A percentile compares a stretch with the other conserved stretches of the same genome.
phyloP scores from a whole-genome alignment of 768 basidiomycete genomes.

The Basidioascus undulatus region DNA sequence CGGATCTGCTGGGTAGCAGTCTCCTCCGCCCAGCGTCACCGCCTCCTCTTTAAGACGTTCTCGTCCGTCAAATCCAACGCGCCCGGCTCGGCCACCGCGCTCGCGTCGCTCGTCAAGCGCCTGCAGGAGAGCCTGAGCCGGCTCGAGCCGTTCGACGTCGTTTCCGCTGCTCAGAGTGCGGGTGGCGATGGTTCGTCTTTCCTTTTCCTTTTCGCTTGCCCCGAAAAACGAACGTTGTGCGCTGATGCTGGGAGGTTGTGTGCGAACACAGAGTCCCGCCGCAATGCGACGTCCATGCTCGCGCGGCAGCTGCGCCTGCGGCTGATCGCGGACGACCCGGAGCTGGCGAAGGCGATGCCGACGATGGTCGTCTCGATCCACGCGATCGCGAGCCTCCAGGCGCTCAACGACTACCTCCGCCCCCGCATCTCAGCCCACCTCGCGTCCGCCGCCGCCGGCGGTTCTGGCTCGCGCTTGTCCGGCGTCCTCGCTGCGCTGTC shows the following conservation, averaged over 20 bases:
- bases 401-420: conserved; percentile 82
- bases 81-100: conserved; percentile 30
- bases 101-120: conserved; percentile 71
- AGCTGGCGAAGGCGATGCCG: conserved; percentile 72
- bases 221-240: neutral
- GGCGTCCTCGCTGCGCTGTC: conserved; percentile 76
- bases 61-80: conserved; percentile 28
- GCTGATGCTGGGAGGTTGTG: neutral
- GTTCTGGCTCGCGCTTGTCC: conserved; percentile 24
- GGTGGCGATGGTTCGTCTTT: conserved; percentile 45
- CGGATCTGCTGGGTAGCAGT: too few species aligned
- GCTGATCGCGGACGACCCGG: conserved; percentile 66
- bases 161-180: conserved; percentile 43
- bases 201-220: neutral
- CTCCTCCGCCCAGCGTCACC: conserved; percentile 36
- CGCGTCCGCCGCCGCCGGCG: neutral
- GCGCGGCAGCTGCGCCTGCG: conserved; percentile 76
- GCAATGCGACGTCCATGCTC: conserved; percentile 58
- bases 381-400: conserved; percentile 93
- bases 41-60: conserved; percentile 58
- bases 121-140: conserved; percentile 83
- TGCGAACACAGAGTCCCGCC: conserved; percentile 43
- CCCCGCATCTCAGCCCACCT: conserved; percentile 49
- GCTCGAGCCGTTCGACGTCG: conserved; percentile 88
- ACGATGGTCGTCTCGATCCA: conserved; percentile 94